Percentiles rank a stretch among this genome's conserved stretches.
Conservation (phyloP, 2,329 filamentous ascomycete species). For the Sporothrix humicola region DNA sequence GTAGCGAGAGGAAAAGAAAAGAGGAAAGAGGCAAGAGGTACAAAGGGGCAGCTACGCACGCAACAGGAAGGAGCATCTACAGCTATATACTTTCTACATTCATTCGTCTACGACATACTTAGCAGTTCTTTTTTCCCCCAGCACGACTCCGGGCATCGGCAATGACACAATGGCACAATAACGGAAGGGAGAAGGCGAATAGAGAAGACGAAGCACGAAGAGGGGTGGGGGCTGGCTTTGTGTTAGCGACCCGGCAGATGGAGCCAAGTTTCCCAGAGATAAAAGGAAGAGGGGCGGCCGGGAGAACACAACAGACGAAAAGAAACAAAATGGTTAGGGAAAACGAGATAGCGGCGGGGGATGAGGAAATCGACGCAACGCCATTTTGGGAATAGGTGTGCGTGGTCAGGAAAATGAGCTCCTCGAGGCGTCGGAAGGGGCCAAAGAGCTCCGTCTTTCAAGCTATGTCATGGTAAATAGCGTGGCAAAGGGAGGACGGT, state of each 20-base stretch:
- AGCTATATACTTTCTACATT: conserved; percentile 3
- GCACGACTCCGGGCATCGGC: neutral
- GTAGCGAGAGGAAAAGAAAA: neutral
- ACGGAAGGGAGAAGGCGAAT: conserved; percentile 8
- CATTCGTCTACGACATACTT: neutral
- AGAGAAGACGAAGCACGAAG: neutral
- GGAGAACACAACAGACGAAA: neutral
- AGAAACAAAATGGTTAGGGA: neutral
- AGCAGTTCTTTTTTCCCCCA: neutral
- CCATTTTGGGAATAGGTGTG: conserved; percentile 16
- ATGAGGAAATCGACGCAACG: neutral
- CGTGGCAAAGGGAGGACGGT: neutral
- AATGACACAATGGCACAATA: conserved; percentile 19
- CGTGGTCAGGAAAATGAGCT: neutral
- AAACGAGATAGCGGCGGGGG: conserved; percentile 1
- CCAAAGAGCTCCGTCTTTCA: neutral
- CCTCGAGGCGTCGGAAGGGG: neutral
- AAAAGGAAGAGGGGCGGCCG: neutral
- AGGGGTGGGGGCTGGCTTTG: neutral
- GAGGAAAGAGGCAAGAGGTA: conserved; percentile 14
- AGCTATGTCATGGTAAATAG: neutral
- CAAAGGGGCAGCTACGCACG: neutral
- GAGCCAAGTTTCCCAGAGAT: neutral
- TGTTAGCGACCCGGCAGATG: neutral
- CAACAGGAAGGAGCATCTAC: conserved; percentile 8